phyloP scores from a whole-genome alignment of 495 filamentous ascomycete genomes.

The Geoglossum glabrum region DNA sequence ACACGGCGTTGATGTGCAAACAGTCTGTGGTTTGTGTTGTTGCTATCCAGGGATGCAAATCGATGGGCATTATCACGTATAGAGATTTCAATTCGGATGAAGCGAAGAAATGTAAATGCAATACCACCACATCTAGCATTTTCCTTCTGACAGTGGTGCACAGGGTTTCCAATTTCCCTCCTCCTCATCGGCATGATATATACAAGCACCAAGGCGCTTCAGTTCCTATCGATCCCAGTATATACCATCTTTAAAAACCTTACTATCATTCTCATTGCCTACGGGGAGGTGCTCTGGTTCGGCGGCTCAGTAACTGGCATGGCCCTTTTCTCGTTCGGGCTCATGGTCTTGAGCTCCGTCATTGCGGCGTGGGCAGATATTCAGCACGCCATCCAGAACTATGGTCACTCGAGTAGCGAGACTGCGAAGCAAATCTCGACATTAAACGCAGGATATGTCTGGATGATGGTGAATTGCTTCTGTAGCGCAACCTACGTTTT shows the following conservation, averaged over 20 bases:
- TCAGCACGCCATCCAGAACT: conserved; percentile 53
- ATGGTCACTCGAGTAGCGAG: conserved; percentile 30
- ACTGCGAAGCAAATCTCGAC: conserved; percentile 64
- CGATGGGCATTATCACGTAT: conserved; percentile 64
- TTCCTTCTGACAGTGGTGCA: neutral
- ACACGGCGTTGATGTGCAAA: conserved; percentile 1
- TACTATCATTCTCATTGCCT: conserved; percentile 96
- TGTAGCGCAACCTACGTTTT: conserved; percentile 82
- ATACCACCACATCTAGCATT: too few species aligned
- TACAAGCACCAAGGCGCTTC: conserved; percentile 86
- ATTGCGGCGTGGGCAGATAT: conserved; percentile 98
- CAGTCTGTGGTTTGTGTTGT: conserved; percentile 82
- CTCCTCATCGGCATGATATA: conserved; percentile 99
- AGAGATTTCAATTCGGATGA: conserved; percentile 81
- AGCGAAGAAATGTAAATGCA: conserved; percentile 65
- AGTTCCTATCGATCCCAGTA: conserved; percentile 91
- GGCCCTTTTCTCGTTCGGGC: conserved; percentile 83
- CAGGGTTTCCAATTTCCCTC: conserved; percentile 94
- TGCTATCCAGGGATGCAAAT: conserved; percentile 72
- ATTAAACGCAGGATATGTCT: conserved; percentile 87
- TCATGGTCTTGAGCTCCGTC: conserved; percentile 92
- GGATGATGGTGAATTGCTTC: conserved; percentile 96
- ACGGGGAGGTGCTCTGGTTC: conserved; percentile 98
- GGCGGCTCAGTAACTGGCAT: conserved; percentile 78
- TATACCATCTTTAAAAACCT: conserved; percentile 99